Conservation (phyloP, 768 basidiomycete genomes). For the Auriscalpium microsporum region DNA sequence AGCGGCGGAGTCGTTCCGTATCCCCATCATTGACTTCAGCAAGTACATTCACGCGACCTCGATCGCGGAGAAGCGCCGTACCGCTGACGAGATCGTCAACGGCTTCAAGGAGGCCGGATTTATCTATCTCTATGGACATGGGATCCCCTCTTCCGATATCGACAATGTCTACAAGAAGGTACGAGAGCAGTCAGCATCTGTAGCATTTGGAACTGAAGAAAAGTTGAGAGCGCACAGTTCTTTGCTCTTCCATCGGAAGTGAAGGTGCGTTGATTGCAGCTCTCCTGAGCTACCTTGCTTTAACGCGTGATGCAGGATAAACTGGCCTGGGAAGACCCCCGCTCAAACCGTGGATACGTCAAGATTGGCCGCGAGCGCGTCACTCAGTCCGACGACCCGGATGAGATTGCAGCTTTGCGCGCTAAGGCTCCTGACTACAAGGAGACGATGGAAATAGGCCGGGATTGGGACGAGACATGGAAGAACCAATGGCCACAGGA, state of each 20-base stretch:
- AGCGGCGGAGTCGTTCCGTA: slow-evolving; percentile 28
- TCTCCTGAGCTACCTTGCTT: not conserved
- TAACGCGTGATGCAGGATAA: slow-evolving; percentile 30
- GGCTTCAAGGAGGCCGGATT: slow-evolving; percentile 80
- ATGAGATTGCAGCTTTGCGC: slow-evolving; percentile 69
- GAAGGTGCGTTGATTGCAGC: slow-evolving; percentile 36
- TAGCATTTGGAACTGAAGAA: not conserved
- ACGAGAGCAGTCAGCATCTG: not conserved
- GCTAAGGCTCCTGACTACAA: slow-evolving; percentile 72
- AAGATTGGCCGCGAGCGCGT: slow-evolving; percentile 74
- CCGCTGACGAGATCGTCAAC: slow-evolving; percentile 60
- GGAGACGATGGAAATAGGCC: slow-evolving; percentile 85
- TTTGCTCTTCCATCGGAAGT: slow-evolving; percentile 53
- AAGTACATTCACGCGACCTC: slow-evolving; percentile 50
- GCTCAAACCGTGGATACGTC: slow-evolving; percentile 81
- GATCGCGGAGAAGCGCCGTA: slow-evolving; percentile 44
- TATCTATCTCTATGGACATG: slow-evolving; percentile 69
- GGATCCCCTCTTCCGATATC: slow-evolving; percentile 51
- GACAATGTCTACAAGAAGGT: slow-evolving; percentile 61
- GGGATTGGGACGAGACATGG: slow-evolving; percentile 72
- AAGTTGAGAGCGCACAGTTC: slow-evolving; percentile 61
- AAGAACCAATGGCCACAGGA: slow-evolving; percentile 77
- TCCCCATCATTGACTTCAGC: slow-evolving; percentile 70
- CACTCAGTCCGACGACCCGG: slow-evolving; percentile 59
- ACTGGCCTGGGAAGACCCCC: slow-evolving; percentile 79